Conservation (phyloP, 345 rosid genomes). For the Salix exigua region DNA sequence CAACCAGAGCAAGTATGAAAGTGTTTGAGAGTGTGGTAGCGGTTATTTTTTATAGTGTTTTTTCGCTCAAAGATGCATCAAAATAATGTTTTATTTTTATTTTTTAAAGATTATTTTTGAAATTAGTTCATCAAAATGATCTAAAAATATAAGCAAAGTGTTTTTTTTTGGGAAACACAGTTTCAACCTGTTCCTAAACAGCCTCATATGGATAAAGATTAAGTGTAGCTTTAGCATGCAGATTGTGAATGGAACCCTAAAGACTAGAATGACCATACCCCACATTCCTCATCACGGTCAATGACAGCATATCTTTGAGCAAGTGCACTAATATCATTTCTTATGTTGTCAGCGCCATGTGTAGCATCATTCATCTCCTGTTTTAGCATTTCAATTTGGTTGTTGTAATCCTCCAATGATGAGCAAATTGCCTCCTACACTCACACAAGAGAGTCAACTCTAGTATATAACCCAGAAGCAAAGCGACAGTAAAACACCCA, state of each 20-base stretch:
- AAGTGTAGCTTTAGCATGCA: neutral
- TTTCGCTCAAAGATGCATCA: too few species aligned
- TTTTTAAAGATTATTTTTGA: too few species aligned
- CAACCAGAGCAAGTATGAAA: neutral
- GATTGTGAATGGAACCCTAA: slow-evolving; percentile 13
- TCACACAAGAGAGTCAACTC: neutral
- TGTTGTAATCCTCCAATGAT: slow-evolving; percentile 93
- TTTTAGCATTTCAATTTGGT: slow-evolving; percentile 87
- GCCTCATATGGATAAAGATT: neutral
- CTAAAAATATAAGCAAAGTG: too few species aligned
- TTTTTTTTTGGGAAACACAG: too few species aligned
- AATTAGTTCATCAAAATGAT: too few species aligned
- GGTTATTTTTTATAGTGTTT: too few species aligned
- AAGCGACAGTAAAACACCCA: too few species aligned
- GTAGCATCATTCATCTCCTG: slow-evolving; percentile 99
- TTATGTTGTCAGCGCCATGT: slow-evolving; percentile 96
- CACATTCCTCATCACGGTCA: slow-evolving; percentile 87
- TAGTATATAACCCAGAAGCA: too few species aligned
- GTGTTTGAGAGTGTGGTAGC: too few species aligned
- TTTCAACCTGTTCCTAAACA: too few species aligned
- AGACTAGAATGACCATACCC: slow-evolving; percentile 58
- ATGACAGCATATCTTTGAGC: slow-evolving; percentile 97
- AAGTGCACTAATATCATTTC: slow-evolving; percentile 93
- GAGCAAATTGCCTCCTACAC: slow-evolving; percentile 94
- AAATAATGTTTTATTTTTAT: too few species aligned